Conservation (phyloP, 2,329 filamentous ascomycete genomes). For the Fusarium sp. region DNA sequence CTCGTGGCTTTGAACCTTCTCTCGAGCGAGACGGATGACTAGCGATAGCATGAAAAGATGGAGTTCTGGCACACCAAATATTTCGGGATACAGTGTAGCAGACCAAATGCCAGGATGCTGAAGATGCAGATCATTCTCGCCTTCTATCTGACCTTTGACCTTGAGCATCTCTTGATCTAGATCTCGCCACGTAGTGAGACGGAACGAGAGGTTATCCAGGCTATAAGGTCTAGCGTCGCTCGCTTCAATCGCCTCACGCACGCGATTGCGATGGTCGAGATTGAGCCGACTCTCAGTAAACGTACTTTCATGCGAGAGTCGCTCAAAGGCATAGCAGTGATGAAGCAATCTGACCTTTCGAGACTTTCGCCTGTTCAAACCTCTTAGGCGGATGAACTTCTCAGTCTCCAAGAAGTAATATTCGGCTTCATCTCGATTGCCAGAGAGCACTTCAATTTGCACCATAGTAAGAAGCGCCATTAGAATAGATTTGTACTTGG, state of each 20-base stretch:
- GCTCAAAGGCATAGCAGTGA: slow-evolving; percentile 33
- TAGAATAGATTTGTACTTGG: slow-evolving; percentile 34
- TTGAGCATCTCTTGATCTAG: slow-evolving; percentile 29
- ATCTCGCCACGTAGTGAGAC: slow-evolving; percentile 20
- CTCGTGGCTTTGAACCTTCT: slow-evolving; percentile 6
- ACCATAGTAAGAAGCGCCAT: slow-evolving; percentile 37
- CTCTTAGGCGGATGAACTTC: slow-evolving; percentile 29
- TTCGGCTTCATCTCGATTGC: slow-evolving; percentile 22
- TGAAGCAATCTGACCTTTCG: slow-evolving; percentile 27
- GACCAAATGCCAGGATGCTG: slow-evolving; percentile 33
- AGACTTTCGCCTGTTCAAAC: slow-evolving; percentile 27
- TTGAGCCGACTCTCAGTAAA: slow-evolving; percentile 15
- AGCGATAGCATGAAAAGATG: slow-evolving; percentile 31
- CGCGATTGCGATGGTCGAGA: slow-evolving; percentile 10
- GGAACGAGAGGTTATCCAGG: slow-evolving; percentile 19
- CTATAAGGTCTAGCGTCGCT: slow-evolving; percentile 23
- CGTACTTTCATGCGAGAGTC: slow-evolving; percentile 20
- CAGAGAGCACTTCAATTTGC: slow-evolving; percentile 19
- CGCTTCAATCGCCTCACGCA: slow-evolving; percentile 28
- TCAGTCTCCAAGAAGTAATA: slow-evolving; percentile 37
- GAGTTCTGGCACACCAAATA: slow-evolving; percentile 30
- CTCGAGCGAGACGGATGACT: slow-evolving; percentile 23
- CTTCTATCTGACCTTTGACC: slow-evolving; percentile 20
- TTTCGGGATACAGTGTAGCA: slow-evolving; percentile 31
- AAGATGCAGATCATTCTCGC: slow-evolving; percentile 35